Conservation (phyloP, 345 rosid species). For the Dovyalis caffra region DNA sequence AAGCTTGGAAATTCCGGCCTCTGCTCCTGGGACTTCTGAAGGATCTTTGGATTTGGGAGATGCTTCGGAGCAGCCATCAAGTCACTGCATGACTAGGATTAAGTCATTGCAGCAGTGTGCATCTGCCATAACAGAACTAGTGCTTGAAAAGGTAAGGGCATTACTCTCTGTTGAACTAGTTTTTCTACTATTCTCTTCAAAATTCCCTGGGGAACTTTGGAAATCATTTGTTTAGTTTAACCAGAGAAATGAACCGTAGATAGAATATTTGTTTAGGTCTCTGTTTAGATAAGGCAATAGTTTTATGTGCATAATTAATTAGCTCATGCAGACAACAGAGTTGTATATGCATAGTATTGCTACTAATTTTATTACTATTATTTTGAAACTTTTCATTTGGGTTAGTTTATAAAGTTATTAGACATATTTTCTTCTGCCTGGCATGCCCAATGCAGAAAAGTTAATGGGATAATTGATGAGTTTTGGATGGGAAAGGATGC, state of each 20-base stretch:
- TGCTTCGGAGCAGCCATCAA: conserved; percentile 72
- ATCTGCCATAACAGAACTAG: conserved; percentile 61
- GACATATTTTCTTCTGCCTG: too few species aligned
- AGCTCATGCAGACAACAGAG: background rate
- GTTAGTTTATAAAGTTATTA: background rate
- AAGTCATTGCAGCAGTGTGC: conserved; percentile 76
- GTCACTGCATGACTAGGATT: conserved; percentile 68
- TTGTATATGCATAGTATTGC: background rate
- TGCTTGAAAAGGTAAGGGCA: conserved; percentile 57
- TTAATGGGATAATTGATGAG: background rate
- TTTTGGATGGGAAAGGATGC: background rate
- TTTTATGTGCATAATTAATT: background rate
- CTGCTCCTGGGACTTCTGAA: conserved; percentile 76
- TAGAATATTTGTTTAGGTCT: background rate
- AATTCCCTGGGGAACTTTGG: background rate
- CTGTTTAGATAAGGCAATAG: background rate
- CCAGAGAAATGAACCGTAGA: background rate
- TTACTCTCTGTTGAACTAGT: background rate
- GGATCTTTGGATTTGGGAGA: conserved; percentile 74
- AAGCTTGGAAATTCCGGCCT: conserved; percentile 61
- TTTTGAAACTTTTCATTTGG: background rate
- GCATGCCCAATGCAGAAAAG: background rate
- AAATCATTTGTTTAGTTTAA: background rate
- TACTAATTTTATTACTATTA: background rate
- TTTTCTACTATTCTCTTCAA: background rate